These are phyloP conservation scores for Narthecium ossifragum DNA, from an alignment of 106 monocot species.

Conservation along the genomic window DNA sequence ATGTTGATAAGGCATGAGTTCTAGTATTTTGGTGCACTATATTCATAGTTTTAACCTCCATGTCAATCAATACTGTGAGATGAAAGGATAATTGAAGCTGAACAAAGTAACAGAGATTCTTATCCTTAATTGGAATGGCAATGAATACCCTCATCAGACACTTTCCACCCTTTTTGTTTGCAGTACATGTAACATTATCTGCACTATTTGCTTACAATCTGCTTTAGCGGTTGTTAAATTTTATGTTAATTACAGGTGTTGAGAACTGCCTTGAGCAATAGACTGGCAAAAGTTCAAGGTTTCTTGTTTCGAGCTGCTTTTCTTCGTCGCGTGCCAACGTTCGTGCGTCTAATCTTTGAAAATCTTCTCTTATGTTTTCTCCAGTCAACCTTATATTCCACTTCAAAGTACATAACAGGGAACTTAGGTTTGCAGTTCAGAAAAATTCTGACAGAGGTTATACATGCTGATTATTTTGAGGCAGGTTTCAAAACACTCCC, in stretches of 20 bases:
- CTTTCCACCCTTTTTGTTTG: too few relatives aligned
- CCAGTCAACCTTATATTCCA: constrained; percentile 78
- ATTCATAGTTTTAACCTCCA: too few relatives aligned
- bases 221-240: background rate
- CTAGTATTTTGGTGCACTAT: too few relatives aligned
- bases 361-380: constrained; percentile 88
- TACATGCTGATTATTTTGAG: constrained; percentile 96
- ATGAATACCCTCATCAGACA: too few relatives aligned
- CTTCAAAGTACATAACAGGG: constrained; percentile 93
- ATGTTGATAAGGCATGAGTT: too few relatives aligned
- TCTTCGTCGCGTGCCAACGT: constrained; percentile 71
- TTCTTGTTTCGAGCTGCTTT: constrained; percentile 96
- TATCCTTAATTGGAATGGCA: too few relatives aligned
- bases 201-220: too few relatives aligned
- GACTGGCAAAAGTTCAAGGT: constrained; percentile 94
- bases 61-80: too few relatives aligned
- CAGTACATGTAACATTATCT: too few relatives aligned
- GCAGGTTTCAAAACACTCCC: too few relatives aligned
- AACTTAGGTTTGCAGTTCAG: constrained; percentile 72
- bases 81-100: too few relatives aligned
- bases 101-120: too few relatives aligned
- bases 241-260: constrained; percentile 53
- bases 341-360: constrained; percentile 78
- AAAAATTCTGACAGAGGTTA: constrained; percentile 83
- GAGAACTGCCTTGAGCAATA: constrained; percentile 78